phyloP scores from a whole-genome alignment of 2,329 filamentous ascomycete genomes.

The Monilinia vaccinii-corymbosi region DNA sequence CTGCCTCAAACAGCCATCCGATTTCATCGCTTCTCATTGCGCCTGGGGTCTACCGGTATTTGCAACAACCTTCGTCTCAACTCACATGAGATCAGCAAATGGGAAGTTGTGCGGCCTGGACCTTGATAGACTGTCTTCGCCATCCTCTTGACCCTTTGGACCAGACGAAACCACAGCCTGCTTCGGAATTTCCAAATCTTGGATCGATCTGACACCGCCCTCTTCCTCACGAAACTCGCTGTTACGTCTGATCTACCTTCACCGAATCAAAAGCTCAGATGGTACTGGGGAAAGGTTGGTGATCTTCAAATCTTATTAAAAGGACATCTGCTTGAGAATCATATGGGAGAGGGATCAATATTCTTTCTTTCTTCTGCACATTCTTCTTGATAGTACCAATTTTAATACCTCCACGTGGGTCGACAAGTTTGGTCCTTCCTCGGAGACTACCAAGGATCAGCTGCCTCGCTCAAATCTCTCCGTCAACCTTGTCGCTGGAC shows the following conservation, averaged over 20 bases:
- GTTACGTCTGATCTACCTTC: constrained; percentile 35
- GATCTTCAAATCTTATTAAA: constrained; percentile 6
- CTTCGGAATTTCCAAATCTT: constrained; percentile 35
- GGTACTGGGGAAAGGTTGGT: constrained; percentile 28
- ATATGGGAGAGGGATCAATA: constrained; percentile 10
- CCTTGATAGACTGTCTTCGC: neutral
- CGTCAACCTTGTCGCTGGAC: constrained; percentile 43
- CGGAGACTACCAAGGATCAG: neutral
- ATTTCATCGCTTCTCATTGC: constrained; percentile 9
- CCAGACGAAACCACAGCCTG: constrained; percentile 37
- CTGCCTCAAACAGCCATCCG: neutral
- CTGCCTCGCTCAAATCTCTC: neutral
- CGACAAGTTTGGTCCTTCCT: neutral
- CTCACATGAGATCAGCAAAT: neutral
- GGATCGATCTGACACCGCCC: constrained; percentile 1
- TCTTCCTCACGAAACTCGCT: constrained; percentile 33
- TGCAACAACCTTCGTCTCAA: constrained; percentile 11
- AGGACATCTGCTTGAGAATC: neutral
- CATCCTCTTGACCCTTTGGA: neutral
- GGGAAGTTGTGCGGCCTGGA: neutral
- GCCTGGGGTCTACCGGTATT: constrained; percentile 11
- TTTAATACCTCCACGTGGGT: constrained; percentile 21
- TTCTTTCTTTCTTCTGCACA: constrained; percentile 26
- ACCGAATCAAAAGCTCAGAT: constrained; percentile 18
- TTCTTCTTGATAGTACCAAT: constrained; percentile 19